A percentile compares a stretch with the other conserved stretches of the same genome.
Evolutionary conservation across 208 protist species (phyloP).

Genomic region (Naegleria lovaniensis): DNA sequence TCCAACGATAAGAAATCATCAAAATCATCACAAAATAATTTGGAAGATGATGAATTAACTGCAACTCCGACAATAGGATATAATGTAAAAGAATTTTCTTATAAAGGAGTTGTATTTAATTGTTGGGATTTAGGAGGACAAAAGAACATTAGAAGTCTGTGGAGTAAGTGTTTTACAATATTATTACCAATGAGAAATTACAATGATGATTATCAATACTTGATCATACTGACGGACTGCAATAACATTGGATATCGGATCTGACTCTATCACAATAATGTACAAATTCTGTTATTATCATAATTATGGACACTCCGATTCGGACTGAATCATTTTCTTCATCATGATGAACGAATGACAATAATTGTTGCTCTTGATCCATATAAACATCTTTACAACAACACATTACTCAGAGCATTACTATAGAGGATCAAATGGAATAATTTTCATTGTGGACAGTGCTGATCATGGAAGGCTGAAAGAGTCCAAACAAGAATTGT

Average conservation of each 20-base stretch:
- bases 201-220: too few species aligned
- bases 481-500: constrained; percentile 77
- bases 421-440: constrained; percentile 78
- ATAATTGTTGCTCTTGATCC: not conserved
- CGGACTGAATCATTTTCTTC: not conserved
- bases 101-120: constrained; percentile 92
- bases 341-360: not conserved
- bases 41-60: constrained; percentile 71
- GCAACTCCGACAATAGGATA: constrained; percentile 94
- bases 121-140: constrained; percentile 93
- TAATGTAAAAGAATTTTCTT: constrained; percentile 94
- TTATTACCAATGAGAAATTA: not conserved
- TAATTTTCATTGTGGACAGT: constrained; percentile 87
- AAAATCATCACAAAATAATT: not conserved
- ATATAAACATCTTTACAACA: constrained; percentile 47
- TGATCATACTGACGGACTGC: too few species aligned
- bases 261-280: too few species aligned
- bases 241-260: too few species aligned
- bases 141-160: constrained; percentile 80
- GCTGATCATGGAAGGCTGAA: constrained; percentile 72
- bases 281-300: too few species aligned
- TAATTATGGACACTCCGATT: too few species aligned
- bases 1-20: not conserved
- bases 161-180: not conserved
- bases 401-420: constrained; percentile 90